A percentile compares a stretch with the other conserved stretches of the same genome.
Evolutionary conservation across 768 basidiomycete genomes (phyloP).

Genomic region (Lactifluus hygrophoroides): DNA sequence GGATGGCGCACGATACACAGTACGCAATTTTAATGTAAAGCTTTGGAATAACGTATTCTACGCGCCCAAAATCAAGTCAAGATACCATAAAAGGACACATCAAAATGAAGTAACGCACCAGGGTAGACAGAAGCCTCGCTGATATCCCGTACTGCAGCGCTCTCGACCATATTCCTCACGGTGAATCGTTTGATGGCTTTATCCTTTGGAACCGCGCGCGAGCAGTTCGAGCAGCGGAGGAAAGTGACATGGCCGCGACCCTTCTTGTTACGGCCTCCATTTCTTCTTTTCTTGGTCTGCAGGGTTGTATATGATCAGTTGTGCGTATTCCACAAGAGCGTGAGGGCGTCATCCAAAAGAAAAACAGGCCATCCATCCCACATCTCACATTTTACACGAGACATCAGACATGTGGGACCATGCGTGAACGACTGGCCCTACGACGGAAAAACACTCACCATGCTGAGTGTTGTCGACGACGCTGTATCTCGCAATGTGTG

Average conservation of each 20-base stretch:
- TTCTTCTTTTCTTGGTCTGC: slow-evolving; percentile 99
- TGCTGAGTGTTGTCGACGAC: slow-evolving; percentile 28
- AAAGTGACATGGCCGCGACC: slow-evolving; percentile 93
- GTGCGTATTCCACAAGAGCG: neutral
- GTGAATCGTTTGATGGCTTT: slow-evolving; percentile 99
- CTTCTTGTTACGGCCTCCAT: slow-evolving; percentile 98
- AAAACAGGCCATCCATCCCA: slow-evolving; percentile 28
- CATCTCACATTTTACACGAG: slow-evolving; percentile 5
- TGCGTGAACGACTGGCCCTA: neutral
- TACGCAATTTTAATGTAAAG: slow-evolving; percentile 98
- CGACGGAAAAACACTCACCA: slow-evolving; percentile 27
- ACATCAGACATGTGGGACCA: slow-evolving; percentile 2
- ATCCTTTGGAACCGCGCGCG: slow-evolving; percentile 95
- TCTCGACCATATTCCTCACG: slow-evolving; percentile 99
- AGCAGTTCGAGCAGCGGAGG: slow-evolving; percentile 99
- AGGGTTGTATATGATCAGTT: slow-evolving; percentile 21
- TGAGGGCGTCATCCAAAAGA: slow-evolving; percentile 22
- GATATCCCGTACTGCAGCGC: slow-evolving; percentile 95
- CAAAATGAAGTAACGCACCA: slow-evolving; percentile 42
- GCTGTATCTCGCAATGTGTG: slow-evolving; percentile 27
- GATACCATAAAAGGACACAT: neutral
- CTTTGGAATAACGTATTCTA: slow-evolving; percentile 95
- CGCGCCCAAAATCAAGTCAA: neutral
- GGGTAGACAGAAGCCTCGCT: slow-evolving; percentile 91
- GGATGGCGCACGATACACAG: slow-evolving; percentile 98